Conservation (phyloP, 305 asterid genomes). For the Caryopteris hybrid region DNA sequence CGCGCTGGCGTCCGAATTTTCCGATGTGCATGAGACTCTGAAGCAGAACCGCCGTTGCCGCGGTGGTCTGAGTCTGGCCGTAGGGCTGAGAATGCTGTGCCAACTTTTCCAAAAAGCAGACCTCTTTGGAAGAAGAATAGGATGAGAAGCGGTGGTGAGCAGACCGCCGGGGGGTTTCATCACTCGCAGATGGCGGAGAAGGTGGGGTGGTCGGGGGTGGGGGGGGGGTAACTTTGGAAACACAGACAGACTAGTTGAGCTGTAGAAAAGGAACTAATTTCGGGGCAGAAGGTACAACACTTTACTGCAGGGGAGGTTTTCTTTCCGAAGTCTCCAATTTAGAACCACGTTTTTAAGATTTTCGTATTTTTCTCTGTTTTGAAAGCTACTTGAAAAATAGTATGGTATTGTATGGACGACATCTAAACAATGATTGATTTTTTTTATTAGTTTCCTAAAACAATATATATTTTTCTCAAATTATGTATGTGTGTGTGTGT, state of each 20-base stretch:
- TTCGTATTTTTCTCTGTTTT: too few relatives aligned
- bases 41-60: conserved; percentile 16
- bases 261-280: conserved; percentile 12
- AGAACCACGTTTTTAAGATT: neutral
- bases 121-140: conserved; percentile 14
- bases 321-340: too few relatives aligned
- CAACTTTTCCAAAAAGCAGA: neutral
- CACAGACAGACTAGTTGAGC: conserved; percentile 8
- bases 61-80: conserved; percentile 21
- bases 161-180: conserved; percentile 30
- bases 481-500: too few relatives aligned
- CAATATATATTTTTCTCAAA: too few relatives aligned
- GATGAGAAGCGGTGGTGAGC: conserved; percentile 24
- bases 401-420: too few relatives aligned
- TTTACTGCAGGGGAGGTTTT: conserved; percentile 3
- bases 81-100: conserved; percentile 7
- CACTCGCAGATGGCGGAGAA: neutral
- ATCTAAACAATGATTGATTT: too few relatives aligned
- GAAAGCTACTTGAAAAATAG: too few relatives aligned
- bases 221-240: conserved; percentile 14
- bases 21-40: conserved; percentile 28
- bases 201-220: neutral
- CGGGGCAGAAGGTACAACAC: conserved; percentile 25
- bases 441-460: too few relatives aligned
- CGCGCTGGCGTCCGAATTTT: conserved; percentile 12